Conservation (phyloP, 2,329 filamentous ascomycete species). For the Arthrobotrys sphaeroides region DNA sequence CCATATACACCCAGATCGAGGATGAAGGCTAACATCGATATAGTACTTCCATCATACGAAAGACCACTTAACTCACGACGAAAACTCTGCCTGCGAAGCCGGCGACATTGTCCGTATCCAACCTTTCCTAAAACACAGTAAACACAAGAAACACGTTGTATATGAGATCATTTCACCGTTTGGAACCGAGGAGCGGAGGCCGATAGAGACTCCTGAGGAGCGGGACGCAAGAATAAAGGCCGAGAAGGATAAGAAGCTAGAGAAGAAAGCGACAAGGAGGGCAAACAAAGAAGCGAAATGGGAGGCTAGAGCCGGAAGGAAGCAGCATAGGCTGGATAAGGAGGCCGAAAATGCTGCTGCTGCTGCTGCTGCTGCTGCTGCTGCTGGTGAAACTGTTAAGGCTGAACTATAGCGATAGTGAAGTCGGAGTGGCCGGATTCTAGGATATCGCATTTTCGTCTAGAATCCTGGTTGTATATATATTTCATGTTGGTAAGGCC, state of each 20-base stretch:
- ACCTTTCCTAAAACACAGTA: slow-evolving; percentile 72
- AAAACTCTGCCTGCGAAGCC: slow-evolving; percentile 74
- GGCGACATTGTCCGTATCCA: slow-evolving; percentile 80
- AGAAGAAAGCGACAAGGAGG: slow-evolving; percentile 58
- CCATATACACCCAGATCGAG: neutral
- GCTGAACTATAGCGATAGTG: neutral
- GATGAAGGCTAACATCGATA: neutral
- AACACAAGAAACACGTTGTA: slow-evolving; percentile 77
- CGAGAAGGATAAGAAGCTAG: slow-evolving; percentile 69
- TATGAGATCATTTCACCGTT: slow-evolving; percentile 77
- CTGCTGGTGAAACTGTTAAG: neutral
- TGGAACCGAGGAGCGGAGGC: slow-evolving; percentile 71
- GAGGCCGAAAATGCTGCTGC: slow-evolving; percentile 26
- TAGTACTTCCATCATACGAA: slow-evolving; percentile 73
- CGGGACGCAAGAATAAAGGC: slow-evolving; percentile 65
- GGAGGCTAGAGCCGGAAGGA: slow-evolving; percentile 58
- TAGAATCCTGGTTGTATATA: neutral
- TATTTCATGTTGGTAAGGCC: neutral
- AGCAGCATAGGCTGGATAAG: slow-evolving; percentile 55
- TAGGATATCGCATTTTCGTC: neutral
- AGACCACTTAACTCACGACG: slow-evolving; percentile 80
- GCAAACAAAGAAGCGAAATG: slow-evolving; percentile 56
- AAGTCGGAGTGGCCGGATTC: neutral
- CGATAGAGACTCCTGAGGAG: slow-evolving; percentile 73
- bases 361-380: too few relatives aligned